Conservation (phyloP, 495 filamentous ascomycete genomes). For the Echria macrotheca region DNA sequence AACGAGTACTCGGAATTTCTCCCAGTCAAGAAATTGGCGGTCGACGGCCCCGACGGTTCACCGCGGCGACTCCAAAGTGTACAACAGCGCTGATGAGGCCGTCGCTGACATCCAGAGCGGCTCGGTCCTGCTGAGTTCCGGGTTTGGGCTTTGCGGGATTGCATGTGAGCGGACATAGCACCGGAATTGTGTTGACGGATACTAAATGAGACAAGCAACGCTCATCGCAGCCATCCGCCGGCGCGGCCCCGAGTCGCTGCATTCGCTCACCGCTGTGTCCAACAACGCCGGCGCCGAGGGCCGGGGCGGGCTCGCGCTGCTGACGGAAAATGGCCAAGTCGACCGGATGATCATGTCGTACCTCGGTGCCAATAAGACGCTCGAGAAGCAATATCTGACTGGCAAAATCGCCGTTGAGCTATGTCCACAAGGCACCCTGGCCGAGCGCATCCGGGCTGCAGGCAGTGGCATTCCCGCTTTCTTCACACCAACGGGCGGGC, state of each 20-base stretch:
- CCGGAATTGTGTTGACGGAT: not conserved
- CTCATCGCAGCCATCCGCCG: slow-evolving; percentile 46
- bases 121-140: slow-evolving; percentile 52
- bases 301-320: slow-evolving; percentile 49
- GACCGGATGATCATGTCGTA: slow-evolving; percentile 56
- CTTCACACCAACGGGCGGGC: slow-evolving; percentile 57
- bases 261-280: slow-evolving; percentile 56
- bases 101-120: slow-evolving; percentile 55
- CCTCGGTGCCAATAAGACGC: slow-evolving; percentile 56
- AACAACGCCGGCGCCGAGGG: slow-evolving; percentile 59
- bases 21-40: slow-evolving; percentile 16
- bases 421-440: slow-evolving; percentile 60
- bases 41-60: slow-evolving; percentile 23
- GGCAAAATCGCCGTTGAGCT: slow-evolving; percentile 60
- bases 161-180: slow-evolving; percentile 37
- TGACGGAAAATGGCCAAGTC: slow-evolving; percentile 51
- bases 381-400: slow-evolving; percentile 58
- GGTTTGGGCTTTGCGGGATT: slow-evolving; percentile 58
- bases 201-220: slow-evolving; percentile 39
- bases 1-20: slow-evolving; percentile 14
- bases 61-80: slow-evolving; percentile 48
- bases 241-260: slow-evolving; percentile 40
- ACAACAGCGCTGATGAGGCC: slow-evolving; percentile 52
- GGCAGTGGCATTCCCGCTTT: slow-evolving; percentile 65
- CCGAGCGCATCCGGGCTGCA: slow-evolving; percentile 56